A percentile compares a stretch with the other conserved stretches of the same genome.
Evolutionary conservation across 2,329 filamentous ascomycete genomes (phyloP).

Genomic region (Stylonectria norvegica): DNA sequence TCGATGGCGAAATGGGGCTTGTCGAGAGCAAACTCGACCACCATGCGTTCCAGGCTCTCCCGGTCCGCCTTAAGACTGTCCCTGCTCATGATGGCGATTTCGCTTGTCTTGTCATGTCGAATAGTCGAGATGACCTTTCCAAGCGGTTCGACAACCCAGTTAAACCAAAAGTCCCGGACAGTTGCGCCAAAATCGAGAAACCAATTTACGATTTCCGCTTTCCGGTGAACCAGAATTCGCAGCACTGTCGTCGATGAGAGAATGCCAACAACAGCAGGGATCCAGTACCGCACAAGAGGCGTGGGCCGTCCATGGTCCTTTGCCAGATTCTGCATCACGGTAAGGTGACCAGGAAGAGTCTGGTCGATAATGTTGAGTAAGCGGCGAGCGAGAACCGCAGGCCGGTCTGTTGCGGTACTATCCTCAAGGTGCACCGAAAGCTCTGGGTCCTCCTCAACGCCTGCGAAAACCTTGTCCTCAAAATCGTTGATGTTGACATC

Average conservation of each 20-base stretch:
- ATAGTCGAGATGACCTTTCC: conserved; percentile 87
- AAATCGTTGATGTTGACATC: conserved; percentile 62
- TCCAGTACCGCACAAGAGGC: conserved; percentile 78
- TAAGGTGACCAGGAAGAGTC: conserved; percentile 65
- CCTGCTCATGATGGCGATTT: conserved; percentile 95
- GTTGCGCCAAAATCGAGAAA: conserved; percentile 75
- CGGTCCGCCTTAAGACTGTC: conserved; percentile 87
- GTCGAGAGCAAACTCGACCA: conserved; percentile 89
- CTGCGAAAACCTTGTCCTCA: conserved; percentile 62
- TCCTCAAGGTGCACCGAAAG: conserved; percentile 52
- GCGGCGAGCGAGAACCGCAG: conserved; percentile 60
- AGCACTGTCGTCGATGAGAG: conserved; percentile 86
- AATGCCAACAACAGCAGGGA: conserved; percentile 67
- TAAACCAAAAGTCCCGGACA: conserved; percentile 84
- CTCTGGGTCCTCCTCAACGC: conserved; percentile 59
- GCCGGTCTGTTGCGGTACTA: conserved; percentile 44
- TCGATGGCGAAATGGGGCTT: conserved; percentile 63
- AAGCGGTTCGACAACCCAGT: conserved; percentile 88
- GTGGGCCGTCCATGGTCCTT: conserved; percentile 71
- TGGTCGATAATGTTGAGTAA: conserved; percentile 66
- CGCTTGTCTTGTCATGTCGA: conserved; percentile 84
- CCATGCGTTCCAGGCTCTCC: conserved; percentile 93
- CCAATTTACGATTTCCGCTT: conserved; percentile 77
- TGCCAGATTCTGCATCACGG: conserved; percentile 53
- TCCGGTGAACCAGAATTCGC: conserved; percentile 69